phyloP scores from a whole-genome alignment of 1,139 yeast species.

The Wickerhamomyces sp. region DNA sequence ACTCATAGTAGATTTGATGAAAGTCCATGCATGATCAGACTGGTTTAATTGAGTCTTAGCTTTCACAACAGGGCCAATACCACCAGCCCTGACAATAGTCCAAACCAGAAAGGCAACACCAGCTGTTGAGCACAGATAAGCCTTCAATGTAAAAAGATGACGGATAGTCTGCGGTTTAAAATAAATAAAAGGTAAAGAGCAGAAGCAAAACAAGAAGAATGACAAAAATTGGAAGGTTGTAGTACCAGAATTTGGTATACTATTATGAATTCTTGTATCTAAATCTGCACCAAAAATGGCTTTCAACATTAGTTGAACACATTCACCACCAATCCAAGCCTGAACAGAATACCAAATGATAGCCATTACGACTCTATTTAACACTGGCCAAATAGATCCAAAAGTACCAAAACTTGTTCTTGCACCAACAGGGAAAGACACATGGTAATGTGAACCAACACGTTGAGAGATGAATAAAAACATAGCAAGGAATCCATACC shows the following conservation, averaged over 20 bases:
- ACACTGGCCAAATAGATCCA: slow-evolving; percentile 76
- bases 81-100: slow-evolving; percentile 67
- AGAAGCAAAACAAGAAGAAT: slow-evolving; percentile 76
- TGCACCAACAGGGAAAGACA: slow-evolving; percentile 73
- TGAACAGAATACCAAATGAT: slow-evolving; percentile 85
- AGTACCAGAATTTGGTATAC: slow-evolving; percentile 47
- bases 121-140: slow-evolving; percentile 72
- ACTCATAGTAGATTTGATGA: slow-evolving; percentile 73
- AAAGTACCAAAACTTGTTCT: slow-evolving; percentile 74
- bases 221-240: slow-evolving; percentile 68
- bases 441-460: slow-evolving; percentile 69
- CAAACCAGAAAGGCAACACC: slow-evolving; percentile 77
- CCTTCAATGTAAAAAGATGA: slow-evolving; percentile 77
- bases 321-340: slow-evolving; percentile 77
- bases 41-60: slow-evolving; percentile 49
- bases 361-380: slow-evolving; percentile 79
- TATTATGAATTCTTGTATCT: slow-evolving; percentile 43
- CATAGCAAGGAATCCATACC: slow-evolving; percentile 55
- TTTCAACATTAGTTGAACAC: slow-evolving; percentile 67
- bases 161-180: slow-evolving; percentile 78
- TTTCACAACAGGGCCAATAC: slow-evolving; percentile 65
- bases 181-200: slow-evolving; percentile 72
- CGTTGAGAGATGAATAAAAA: slow-evolving; percentile 64
- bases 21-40: slow-evolving; percentile 73
- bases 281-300: slow-evolving; percentile 64